Percentiles rank a stretch among this genome's conserved stretches.
These are phyloP conservation scores for Ceratorhiza oryzae-sativae DNA, from an alignment of 1,284 basidiomycete species.

Conservation along the genomic window DNA sequence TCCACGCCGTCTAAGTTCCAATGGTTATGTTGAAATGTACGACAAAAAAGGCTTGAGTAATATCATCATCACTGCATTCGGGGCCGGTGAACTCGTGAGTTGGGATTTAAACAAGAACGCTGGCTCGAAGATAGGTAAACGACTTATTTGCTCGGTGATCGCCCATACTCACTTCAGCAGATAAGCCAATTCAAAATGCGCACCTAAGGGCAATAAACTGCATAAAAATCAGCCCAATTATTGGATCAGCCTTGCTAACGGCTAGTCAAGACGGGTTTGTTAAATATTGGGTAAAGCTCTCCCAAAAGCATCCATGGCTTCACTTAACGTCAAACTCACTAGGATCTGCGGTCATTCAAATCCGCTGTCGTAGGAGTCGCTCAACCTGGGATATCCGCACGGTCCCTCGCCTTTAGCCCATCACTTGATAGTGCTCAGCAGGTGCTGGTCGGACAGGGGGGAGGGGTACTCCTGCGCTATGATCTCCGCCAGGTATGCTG, in stretches of 20 bases:
- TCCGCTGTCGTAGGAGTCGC: conserved; percentile 70
- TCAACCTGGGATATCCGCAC: conserved; percentile 74
- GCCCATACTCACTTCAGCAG: conserved; percentile 55
- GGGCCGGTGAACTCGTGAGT: conserved; percentile 83
- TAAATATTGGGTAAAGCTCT: conserved; percentile 75
- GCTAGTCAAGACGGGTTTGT: conserved; percentile 80
- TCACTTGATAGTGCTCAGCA: conserved; percentile 63
- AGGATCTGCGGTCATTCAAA: conserved; percentile 79
- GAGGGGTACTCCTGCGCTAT: conserved; percentile 72
- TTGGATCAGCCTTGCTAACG: conserved; percentile 76
- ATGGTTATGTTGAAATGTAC: not conserved
- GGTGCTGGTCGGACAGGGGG: conserved; percentile 79
- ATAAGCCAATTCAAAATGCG: conserved; percentile 66
- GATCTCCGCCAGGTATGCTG: conserved; percentile 70
- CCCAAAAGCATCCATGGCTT: not conserved
- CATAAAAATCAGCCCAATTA: conserved; percentile 66
- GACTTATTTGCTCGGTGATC: not conserved
- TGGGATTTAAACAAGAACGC: conserved; percentile 77
- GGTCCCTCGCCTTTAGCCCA: conserved; percentile 75
- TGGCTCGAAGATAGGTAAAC: conserved; percentile 73
- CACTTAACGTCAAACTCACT: not conserved
- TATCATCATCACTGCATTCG: conserved; percentile 83
- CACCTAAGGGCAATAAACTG: conserved; percentile 80
- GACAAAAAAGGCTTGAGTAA: conserved; percentile 65
- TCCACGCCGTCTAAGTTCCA: not conserved